Conservation (phyloP, 768 basidiomycete genomes). For the Lactarius quietus region DNA sequence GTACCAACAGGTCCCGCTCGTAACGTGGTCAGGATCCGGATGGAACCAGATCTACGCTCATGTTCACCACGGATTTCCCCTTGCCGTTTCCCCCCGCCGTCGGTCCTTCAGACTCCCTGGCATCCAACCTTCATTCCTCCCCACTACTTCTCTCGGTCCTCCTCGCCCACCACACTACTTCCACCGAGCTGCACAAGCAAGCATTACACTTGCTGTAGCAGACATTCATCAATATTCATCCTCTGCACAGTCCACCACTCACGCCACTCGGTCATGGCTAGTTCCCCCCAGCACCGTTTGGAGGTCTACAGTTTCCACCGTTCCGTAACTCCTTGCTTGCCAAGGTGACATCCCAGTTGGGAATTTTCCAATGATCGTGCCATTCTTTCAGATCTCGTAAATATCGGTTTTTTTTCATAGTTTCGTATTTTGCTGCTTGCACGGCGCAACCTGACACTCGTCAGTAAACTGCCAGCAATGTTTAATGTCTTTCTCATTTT, state of each 20-base stretch:
- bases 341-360: no score
- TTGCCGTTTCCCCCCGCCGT: no score
- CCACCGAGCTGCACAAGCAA: constrained; percentile 52
- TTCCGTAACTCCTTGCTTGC: no score
- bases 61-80: constrained; percentile 55
- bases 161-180: constrained; percentile 43
- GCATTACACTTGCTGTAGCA: constrained; percentile 59
- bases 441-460: no score
- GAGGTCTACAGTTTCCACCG: constrained; percentile 37
- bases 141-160: constrained; percentile 47
- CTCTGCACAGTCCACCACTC: constrained; percentile 51
- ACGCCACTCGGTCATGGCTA: constrained; percentile 59
- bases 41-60: constrained; percentile 60
- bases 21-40: constrained; percentile 72
- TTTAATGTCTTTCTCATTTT: no score
- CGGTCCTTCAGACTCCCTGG: constrained; percentile 64
- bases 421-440: no score
- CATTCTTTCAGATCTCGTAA: no score
- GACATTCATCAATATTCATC: constrained; percentile 59
- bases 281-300: constrained; percentile 48
- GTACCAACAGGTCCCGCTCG: constrained; percentile 54
- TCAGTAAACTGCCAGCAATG: no score
- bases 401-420: no score
- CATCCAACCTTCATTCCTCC: constrained; percentile 69
- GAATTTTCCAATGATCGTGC: no score